Evolutionary conservation across 768 basidiomycete species (phyloP), one percentile per base, ranked within the genome.

Genomic region (Hericium alpestre): DNA sequence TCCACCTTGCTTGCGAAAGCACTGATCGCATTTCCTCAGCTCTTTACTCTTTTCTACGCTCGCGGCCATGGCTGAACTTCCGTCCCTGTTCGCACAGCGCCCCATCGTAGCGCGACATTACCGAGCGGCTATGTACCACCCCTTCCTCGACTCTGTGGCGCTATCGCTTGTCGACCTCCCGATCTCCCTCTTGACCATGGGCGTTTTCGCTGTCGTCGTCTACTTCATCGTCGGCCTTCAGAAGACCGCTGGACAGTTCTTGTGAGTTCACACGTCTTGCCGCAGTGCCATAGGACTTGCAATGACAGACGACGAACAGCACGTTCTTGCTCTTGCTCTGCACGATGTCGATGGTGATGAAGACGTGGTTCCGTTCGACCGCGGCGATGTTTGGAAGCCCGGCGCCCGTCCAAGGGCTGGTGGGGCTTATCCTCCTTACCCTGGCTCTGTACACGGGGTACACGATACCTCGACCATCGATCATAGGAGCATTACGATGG

Each of bases 401-500:
- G 54, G 80, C 84, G 0, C 77, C 82, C 0, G 84, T 86, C 6
- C 83, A 83, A 61, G 76, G 84, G 10, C 59, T 85, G 9, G 81
- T 78, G 6, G 82, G 79, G 46, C 62, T 78, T 11, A 70, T 60
- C 54, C 74, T 81, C 38, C 72, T 87, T 63, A 70, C 74, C 12
- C 73, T 83, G 65, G 75, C 76, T 60, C 79, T 79, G 61, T 84
- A 79, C 73, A 77, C 76, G 11, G 85, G 78, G 32, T 86, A 82
- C 62, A 73, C 73, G 38, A 82, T 82, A 59, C 85, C 86, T 0
- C 74, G 73, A 53, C 76, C 79, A 0, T 75, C 72, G 11, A 86
- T 86, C 79, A 83, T 85, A 23, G 83, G 84, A 6, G 83, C 83
- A 0, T 69, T 90, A 54, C 74, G 76, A 20, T 86, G 86, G 80